These are phyloP conservation scores for Colletotrichum caudatum DNA, from an alignment of 2,329 filamentous ascomycete genomes.

Conservation along the genomic window DNA sequence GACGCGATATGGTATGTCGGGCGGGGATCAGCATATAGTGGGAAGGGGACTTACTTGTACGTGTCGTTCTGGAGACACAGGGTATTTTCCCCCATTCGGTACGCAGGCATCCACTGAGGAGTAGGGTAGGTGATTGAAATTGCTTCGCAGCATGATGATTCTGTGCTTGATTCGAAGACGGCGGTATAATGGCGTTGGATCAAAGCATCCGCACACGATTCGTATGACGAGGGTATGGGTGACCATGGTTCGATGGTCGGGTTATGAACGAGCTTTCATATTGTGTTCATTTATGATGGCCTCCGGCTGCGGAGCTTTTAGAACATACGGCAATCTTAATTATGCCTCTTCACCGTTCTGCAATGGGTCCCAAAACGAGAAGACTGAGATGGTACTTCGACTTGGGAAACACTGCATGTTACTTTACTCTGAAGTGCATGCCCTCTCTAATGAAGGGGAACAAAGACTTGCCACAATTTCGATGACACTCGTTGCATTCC, in stretches of 20 bases:
- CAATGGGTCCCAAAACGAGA: neutral
- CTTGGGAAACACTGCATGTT: conserved; percentile 1
- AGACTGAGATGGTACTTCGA: neutral
- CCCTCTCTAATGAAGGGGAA: neutral
- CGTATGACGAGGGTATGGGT: conserved; percentile 32
- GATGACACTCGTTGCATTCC: neutral
- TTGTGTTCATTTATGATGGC: conserved; percentile 4
- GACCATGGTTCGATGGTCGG: conserved; percentile 14
- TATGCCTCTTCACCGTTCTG: neutral
- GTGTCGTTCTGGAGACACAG: conserved; percentile 4
- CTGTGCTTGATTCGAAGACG: conserved; percentile 4
- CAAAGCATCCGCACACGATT: conserved; percentile 43
- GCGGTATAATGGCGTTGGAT: conserved; percentile 36
- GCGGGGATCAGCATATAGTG: conserved; percentile 4
- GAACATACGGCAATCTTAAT: conserved; percentile 5
- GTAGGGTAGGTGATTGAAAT: neutral
- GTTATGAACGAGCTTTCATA: neutral
- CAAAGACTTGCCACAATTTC: neutral
- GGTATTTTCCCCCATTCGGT: neutral
- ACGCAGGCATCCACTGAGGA: neutral
- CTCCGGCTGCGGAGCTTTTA: neutral
- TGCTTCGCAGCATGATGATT: neutral
- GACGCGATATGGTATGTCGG: conserved; percentile 17
- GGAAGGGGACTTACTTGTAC: neutral
- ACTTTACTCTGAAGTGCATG: neutral